phyloP scores from a whole-genome alignment of 345 rosid species.

The Linum lewisii region DNA sequence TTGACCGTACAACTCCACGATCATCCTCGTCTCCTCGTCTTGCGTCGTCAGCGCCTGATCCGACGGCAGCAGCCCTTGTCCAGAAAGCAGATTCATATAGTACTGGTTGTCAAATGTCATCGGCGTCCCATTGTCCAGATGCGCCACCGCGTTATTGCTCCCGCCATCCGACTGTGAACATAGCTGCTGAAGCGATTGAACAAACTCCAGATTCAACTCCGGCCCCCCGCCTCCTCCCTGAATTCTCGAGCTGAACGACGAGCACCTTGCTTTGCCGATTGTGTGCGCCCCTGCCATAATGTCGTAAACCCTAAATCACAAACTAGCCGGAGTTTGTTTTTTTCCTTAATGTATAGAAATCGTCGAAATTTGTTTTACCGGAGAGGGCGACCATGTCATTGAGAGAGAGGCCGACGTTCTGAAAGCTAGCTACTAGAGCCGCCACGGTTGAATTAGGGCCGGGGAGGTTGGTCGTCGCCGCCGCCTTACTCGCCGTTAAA shows the following conservation, averaged over 20 bases:
- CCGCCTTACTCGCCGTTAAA: conserved; percentile 52
- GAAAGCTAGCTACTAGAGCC: conserved; percentile 43
- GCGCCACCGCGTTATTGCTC: conserved; percentile 23
- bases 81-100: conserved; percentile 57
- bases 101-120: conserved; percentile 82
- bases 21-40: conserved; percentile 35
- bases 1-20: conserved; percentile 43
- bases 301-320: neutral
- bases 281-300: conserved; percentile 58
- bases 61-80: conserved; percentile 69
- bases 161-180: conserved; percentile 28
- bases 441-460: conserved; percentile 64
- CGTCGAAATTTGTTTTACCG: conserved; percentile 20
- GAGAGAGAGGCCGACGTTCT: conserved; percentile 59
- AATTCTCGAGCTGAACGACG: conserved; percentile 50
- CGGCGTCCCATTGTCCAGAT: conserved; percentile 62
- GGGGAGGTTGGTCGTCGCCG: conserved; percentile 51
- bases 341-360: no score
- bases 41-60: conserved; percentile 56
- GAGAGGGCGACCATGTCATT: conserved; percentile 71
- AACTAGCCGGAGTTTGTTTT: no score
- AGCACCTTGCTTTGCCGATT: conserved; percentile 70
- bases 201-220: conserved; percentile 41
- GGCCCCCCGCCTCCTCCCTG: conserved; percentile 31
- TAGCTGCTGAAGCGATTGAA: conserved; percentile 51